phyloP scores from a whole-genome alignment of 768 basidiomycete genomes.

The Vararia minispora region DNA sequence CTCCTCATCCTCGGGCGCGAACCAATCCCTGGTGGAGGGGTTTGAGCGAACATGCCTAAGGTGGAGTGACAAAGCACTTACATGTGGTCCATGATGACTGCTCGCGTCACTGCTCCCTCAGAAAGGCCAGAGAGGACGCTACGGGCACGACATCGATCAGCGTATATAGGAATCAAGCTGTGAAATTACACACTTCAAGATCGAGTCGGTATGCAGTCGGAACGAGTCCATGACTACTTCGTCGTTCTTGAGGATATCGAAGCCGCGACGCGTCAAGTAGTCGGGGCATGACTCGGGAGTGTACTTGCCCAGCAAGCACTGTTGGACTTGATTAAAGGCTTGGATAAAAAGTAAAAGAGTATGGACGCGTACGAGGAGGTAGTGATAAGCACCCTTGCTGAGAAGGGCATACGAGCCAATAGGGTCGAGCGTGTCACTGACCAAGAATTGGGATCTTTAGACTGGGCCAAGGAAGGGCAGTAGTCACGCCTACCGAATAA shows the following conservation, averaged over 20 bases:
- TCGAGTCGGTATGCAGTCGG: conserved; percentile 62
- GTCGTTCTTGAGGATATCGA: conserved; percentile 40
- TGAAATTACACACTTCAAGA: conserved; percentile 39
- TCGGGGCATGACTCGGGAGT: conserved; percentile 47
- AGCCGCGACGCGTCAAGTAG: conserved; percentile 54
- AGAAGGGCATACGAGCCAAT: no score
- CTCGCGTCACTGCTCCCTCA: conserved; percentile 43
- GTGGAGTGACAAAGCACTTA: no score
- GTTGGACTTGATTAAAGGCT: background rate
- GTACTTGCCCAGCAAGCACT: conserved; percentile 42
- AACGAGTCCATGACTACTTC: conserved; percentile 39
- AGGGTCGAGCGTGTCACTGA: no score
- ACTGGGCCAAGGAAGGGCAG: no score
- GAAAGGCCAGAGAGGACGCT: conserved; percentile 36
- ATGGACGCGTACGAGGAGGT: conserved; percentile 7
- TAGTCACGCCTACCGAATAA: no score
- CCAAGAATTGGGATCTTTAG: no score
- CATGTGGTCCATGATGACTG: conserved; percentile 63
- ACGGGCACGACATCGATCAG: background rate
- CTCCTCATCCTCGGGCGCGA: conserved; percentile 29
- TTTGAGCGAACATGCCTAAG: no score
- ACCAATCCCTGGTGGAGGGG: no score
- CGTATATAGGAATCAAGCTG: background rate
- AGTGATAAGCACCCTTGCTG: conserved; percentile 12
- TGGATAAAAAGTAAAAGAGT: background rate